Conservation (phyloP, 1,284 basidiomycete genomes). For the Prillingera fragicola region DNA sequence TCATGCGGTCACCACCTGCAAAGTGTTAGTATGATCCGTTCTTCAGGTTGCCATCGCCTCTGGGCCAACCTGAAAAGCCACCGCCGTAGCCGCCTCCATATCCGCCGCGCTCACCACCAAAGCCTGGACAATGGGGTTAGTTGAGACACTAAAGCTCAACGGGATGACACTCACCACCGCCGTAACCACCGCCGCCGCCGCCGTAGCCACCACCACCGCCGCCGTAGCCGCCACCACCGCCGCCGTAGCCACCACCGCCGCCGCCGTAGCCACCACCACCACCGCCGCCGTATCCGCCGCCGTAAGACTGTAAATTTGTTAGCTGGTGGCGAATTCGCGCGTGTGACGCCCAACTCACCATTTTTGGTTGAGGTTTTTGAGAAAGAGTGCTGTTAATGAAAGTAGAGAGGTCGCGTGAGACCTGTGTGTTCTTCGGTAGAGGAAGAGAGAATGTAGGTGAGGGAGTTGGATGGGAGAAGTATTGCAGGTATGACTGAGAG, state of each 20-base stretch:
- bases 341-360: too few species aligned
- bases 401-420: constrained; percentile 2
- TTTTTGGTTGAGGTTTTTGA: constrained; percentile 1
- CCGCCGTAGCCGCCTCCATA: constrained; percentile 55
- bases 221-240: constrained; percentile 24
- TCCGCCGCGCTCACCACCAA: constrained; percentile 25
- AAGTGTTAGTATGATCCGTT: constrained; percentile 10
- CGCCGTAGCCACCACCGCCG: constrained; percentile 21
- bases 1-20: constrained; percentile 67
- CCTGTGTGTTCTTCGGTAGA: not conserved
- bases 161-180: constrained; percentile 22
- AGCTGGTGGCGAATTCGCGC: constrained; percentile 1
- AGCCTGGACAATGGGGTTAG: constrained; percentile 9
- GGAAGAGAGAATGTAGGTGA: too few species aligned
- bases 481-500: too few species aligned
- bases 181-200: constrained; percentile 32
- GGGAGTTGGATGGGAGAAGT: too few species aligned
- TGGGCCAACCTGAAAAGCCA: constrained; percentile 37
- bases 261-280: constrained; percentile 24
- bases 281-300: constrained; percentile 33
- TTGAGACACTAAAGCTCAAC: too few species aligned
- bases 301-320: constrained; percentile 29
- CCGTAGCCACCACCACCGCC: constrained; percentile 30
- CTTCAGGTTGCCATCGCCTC: constrained; percentile 28
- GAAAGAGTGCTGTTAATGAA: not conserved